Evolutionary conservation across 345 rosid species (phyloP).

Genomic region (Orychophragmus violaceus): DNA sequence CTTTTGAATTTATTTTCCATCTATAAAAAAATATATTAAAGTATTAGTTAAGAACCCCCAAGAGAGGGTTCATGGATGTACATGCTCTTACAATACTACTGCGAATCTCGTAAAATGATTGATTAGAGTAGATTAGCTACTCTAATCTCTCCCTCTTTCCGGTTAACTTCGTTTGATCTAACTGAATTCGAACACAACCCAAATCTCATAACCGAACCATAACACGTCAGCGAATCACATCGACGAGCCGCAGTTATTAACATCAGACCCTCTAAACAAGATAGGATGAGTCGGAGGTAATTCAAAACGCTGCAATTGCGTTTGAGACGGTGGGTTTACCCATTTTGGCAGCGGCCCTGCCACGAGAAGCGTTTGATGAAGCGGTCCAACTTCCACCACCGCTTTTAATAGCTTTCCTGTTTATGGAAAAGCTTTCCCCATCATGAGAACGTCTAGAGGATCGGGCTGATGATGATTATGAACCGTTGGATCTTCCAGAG

Average conservation of each 20-base stretch:
- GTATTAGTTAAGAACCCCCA: no score
- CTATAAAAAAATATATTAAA: no score
- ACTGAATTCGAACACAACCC: conserved; percentile 17
- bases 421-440: conserved; percentile 63
- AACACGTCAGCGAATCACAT: conserved; percentile 38
- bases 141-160: conserved; percentile 53
- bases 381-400: conserved; percentile 84
- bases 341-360: conserved; percentile 85
- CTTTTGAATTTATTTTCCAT: no score
- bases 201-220: conserved; percentile 42
- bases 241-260: not conserved
- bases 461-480: no score
- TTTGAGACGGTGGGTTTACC: conserved; percentile 63
- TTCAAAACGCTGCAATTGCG: conserved; percentile 21
- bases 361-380: conserved; percentile 67
- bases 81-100: not conserved
- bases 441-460: conserved; percentile 26
- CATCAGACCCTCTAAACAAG: conserved; percentile 28
- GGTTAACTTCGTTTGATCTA: conserved; percentile 24
- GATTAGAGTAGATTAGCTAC: conserved; percentile 30
- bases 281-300: conserved; percentile 31
- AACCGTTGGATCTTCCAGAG: no score
- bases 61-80: no score
- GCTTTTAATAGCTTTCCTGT: no score
- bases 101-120: not conserved